phyloP scores from a whole-genome alignment of 2,329 filamentous ascomycete species.

The Ceratocystis ficicola region DNA sequence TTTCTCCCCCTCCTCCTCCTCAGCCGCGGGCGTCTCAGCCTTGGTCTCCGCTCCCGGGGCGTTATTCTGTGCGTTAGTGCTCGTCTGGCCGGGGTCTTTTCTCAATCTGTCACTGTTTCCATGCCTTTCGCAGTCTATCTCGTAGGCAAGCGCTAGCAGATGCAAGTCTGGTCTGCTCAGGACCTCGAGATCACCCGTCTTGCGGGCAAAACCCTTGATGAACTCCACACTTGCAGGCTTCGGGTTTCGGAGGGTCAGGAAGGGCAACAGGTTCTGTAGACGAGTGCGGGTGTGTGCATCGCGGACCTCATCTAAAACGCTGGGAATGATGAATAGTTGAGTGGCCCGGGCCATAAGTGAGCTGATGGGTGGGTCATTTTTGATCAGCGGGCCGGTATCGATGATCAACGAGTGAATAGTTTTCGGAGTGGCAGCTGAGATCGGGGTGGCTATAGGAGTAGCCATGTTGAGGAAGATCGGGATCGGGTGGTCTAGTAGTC shows the following conservation, averaged over 20 bases:
- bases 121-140: constrained; percentile 84
- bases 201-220: constrained; percentile 72
- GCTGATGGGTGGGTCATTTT: constrained; percentile 77
- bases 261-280: constrained; percentile 78
- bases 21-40: constrained; percentile 16
- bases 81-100: constrained; percentile 21
- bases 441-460: constrained; percentile 15
- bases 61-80: constrained; percentile 1
- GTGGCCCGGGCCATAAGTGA: constrained; percentile 68
- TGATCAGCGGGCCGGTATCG: constrained; percentile 86
- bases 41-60: constrained; percentile 23
- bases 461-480: not conserved
- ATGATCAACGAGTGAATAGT: constrained; percentile 72
- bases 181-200: constrained; percentile 79
- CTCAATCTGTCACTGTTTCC: constrained; percentile 30
- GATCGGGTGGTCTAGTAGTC: not conserved
- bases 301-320: constrained; percentile 77
- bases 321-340: constrained; percentile 67
- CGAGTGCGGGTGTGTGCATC: constrained; percentile 69
- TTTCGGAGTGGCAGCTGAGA: constrained; percentile 35
- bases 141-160: constrained; percentile 80
- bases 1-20: not conserved
- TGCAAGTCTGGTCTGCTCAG: constrained; percentile 82
- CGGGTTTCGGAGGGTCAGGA: constrained; percentile 66
- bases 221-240: constrained; percentile 64